These are phyloP conservation scores for Leccinum disarticulatum DNA, from an alignment of 768 basidiomycete species.

Conservation along the genomic window DNA sequence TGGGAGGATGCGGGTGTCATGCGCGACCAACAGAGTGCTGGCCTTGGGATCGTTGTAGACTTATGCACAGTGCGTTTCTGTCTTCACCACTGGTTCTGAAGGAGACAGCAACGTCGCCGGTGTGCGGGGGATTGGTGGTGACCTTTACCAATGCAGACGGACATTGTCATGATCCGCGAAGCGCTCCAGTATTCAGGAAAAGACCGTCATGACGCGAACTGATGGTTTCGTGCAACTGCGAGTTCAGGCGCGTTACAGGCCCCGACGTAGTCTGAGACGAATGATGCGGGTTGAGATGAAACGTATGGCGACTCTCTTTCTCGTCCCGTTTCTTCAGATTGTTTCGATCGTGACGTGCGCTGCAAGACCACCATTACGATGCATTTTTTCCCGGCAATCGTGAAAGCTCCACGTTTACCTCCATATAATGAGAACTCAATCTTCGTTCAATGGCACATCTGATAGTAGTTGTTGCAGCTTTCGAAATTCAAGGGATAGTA, in stretches of 20 bases:
- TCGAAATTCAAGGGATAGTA: background rate
- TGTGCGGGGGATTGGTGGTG: no score
- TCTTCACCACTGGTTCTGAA: background rate
- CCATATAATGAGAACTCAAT: background rate
- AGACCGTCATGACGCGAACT: background rate
- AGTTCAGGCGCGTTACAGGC: background rate
- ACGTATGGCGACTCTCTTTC: background rate
- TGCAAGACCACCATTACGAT: background rate
- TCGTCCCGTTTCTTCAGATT: background rate
- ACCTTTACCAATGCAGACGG: background rate
- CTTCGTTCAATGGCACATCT: background rate
- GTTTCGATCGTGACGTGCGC: background rate
- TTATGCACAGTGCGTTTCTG: no score
- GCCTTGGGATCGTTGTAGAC: no score
- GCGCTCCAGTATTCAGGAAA: background rate
- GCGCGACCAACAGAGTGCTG: background rate
- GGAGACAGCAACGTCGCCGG: background rate
- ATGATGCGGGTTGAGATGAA: background rate
- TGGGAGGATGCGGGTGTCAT: background rate
- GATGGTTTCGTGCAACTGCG: background rate
- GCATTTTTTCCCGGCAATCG: background rate
- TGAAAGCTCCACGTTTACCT: background rate
- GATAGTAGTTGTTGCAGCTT: background rate
- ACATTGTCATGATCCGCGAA: background rate
- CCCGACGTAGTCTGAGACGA: background rate